Evolutionary conservation across 768 basidiomycete genomes (phyloP), one percentile per base, ranked within the genome.

Genomic region (Hebeloma cylindrosporum): DNA sequence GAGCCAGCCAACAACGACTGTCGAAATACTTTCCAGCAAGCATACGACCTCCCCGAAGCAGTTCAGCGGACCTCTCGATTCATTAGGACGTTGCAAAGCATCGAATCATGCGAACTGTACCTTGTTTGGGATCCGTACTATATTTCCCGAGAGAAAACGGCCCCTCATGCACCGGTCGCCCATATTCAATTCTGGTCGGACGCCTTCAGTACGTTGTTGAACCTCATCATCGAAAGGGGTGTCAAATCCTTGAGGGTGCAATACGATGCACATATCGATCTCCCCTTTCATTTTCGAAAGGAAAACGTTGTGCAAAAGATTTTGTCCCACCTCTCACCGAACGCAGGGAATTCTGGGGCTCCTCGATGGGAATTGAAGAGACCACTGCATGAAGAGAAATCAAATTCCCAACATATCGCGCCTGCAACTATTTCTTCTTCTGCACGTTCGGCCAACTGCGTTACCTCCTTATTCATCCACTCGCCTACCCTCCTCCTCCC

Each of bases 61-160:
- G 45, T 59, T 7, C 29, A 35, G 8, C 55, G 58, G 3, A 42
- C 53, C 9, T 48, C 47, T 1, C 29, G 40, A 23, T 51, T 59
- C 38, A 30, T 59, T 5, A 33, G 45, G 3, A 41, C 47, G 9
- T 16, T 59, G 17, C 36, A 47, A 11, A 35, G 32, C 14, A 22
- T 59, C 22, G 47, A 46, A 5, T 40, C 11, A 7, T 54, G 40
- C 7, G 50, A 54, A 20, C 51, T 59, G 13, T 59, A 53, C 28
- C 53, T 59, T 32, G 42, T 59, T 11, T 57, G 55, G 53, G 55
- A 59, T 30, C 49, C 53, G 13, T 59, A 56, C 25, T 56, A 47
- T 27, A 34, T 54, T 27, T 18, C 39, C 5, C 41, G 43, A 8
- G 43, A 50, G 13, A 34, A 42, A 18, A 41, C 47, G 4, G 31